These are phyloP conservation scores for Volvox carteri DNA, from an alignment of 163 green algal genomes.

Conservation along the genomic window DNA sequence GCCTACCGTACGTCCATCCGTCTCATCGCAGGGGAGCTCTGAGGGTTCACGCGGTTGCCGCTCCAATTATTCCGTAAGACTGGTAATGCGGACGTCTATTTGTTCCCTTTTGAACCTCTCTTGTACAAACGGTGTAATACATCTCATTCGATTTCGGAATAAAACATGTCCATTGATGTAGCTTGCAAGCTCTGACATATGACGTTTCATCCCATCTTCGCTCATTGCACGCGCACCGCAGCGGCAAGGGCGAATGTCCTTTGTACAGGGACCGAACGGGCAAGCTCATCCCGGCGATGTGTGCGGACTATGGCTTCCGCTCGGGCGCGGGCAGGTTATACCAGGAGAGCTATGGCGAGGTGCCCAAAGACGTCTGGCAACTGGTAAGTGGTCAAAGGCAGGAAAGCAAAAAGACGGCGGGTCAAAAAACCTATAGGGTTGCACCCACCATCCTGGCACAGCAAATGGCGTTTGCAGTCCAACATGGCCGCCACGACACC, in stretches of 20 bases:
- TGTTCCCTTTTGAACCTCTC: no score
- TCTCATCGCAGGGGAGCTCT: slow-evolving; percentile 1
- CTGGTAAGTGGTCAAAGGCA: slow-evolving; percentile 70
- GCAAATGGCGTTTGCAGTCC: no score
- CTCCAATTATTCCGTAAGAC: slow-evolving; percentile 28
- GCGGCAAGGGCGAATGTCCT: slow-evolving; percentile 36
- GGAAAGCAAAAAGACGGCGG: background rate
- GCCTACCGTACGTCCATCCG: no score
- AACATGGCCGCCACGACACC: no score
- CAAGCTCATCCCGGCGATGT: slow-evolving; percentile 76
- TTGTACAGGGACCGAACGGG: slow-evolving; percentile 60
- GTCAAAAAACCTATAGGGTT: background rate
- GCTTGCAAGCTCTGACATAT: no score
- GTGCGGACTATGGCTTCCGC: slow-evolving; percentile 92
- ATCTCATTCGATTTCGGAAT: no score
- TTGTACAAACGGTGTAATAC: no score
- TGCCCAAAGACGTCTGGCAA: slow-evolving; percentile 78
- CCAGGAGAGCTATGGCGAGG: slow-evolving; percentile 82
- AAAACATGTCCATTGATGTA: no score
- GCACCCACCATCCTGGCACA: background rate
- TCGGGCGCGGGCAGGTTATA: slow-evolving; percentile 86
- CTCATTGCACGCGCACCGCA: no score
- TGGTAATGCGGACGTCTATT: background rate
- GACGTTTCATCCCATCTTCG: no score
- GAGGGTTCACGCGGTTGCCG: background rate